Conservation (phyloP, 1,284 basidiomycete genomes). For the Peniophora sp. region DNA sequence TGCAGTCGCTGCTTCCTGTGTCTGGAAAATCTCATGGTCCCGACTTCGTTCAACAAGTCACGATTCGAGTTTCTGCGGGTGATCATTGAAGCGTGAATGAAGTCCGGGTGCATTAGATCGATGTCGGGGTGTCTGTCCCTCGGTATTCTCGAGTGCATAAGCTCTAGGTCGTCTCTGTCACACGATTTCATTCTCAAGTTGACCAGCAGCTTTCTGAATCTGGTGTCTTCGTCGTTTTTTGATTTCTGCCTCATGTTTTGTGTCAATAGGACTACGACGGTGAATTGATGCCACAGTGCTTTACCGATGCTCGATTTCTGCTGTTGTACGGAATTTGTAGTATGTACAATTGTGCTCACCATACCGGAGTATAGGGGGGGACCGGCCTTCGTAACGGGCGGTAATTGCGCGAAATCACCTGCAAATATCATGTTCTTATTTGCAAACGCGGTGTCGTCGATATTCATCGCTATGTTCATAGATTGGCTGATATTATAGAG, state of each 20-base stretch:
- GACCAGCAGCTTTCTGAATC: conserved; percentile 19
- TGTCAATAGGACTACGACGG: conserved; percentile 24
- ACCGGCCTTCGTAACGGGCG: conserved; percentile 11
- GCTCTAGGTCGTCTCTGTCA: conserved; percentile 22
- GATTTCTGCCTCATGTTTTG: conserved; percentile 29
- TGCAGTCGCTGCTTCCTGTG: conserved; percentile 17
- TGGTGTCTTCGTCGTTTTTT: conserved; percentile 15
- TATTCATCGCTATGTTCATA: conserved; percentile 8
- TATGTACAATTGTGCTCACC: conserved; percentile 6
- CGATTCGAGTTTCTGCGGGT: conserved; percentile 21
- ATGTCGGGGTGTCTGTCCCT: neutral
- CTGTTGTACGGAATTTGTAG: conserved; percentile 1
- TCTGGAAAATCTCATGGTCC: conserved; percentile 19
- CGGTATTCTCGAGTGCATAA: conserved; percentile 18
- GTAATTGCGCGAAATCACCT: conserved; percentile 22
- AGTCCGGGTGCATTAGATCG: conserved; percentile 13
- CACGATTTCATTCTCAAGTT: conserved; percentile 28
- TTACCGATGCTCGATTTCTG: conserved; percentile 24
- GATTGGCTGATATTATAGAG: conserved; percentile 17
- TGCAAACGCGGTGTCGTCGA: conserved; percentile 14
- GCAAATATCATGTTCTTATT: conserved; percentile 18
- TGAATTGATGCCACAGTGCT: conserved; percentile 26
- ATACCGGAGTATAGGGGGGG: conserved; percentile 14
- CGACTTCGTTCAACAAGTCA: conserved; percentile 24
- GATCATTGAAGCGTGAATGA: conserved; percentile 25